phyloP scores from a whole-genome alignment of 106 monocot genomes.

The Allium fistulosum region DNA sequence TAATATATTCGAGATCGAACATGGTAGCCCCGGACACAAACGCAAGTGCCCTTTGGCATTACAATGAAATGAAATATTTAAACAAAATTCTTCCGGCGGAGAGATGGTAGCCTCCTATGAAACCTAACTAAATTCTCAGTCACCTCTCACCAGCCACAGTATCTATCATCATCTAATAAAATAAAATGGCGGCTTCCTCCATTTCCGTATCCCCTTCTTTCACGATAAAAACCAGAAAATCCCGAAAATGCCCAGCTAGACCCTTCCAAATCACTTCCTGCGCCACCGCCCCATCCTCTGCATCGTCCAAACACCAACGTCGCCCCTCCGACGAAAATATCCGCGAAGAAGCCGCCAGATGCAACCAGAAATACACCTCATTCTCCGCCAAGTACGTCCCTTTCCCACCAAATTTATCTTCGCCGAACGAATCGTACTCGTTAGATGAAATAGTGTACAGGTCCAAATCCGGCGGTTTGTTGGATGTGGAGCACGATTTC shows the following conservation, averaged over 20 bases:
- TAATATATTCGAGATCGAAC: too few relatives aligned
- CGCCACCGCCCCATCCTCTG: constrained; percentile 4
- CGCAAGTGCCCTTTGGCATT: too few relatives aligned
- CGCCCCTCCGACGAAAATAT: constrained; percentile 83
- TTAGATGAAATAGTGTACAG: constrained; percentile 94
- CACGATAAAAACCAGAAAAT: background rate
- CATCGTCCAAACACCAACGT: constrained; percentile 19
- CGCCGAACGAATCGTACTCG: constrained; percentile 57
- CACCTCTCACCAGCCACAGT: background rate
- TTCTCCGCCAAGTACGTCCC: constrained; percentile 71
- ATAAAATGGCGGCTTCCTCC: background rate
- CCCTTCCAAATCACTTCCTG: constrained; percentile 5
- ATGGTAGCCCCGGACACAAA: too few relatives aligned
- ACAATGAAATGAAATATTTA: too few relatives aligned
- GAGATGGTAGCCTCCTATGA: too few relatives aligned
- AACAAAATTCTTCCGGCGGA: too few relatives aligned
- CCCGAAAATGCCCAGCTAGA: background rate
- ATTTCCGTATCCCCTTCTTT: background rate
- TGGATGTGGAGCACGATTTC: constrained; percentile 84
- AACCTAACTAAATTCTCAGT: background rate
- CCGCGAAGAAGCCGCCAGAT: constrained; percentile 70
- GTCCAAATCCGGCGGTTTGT: constrained; percentile 65
- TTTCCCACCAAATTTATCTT: constrained; percentile 15
- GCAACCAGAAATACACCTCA: constrained; percentile 27
- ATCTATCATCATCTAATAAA: background rate